Evolutionary conservation across 164 flowering plant species (phyloP).

Genomic region (Vitis rotundifolia): DNA sequence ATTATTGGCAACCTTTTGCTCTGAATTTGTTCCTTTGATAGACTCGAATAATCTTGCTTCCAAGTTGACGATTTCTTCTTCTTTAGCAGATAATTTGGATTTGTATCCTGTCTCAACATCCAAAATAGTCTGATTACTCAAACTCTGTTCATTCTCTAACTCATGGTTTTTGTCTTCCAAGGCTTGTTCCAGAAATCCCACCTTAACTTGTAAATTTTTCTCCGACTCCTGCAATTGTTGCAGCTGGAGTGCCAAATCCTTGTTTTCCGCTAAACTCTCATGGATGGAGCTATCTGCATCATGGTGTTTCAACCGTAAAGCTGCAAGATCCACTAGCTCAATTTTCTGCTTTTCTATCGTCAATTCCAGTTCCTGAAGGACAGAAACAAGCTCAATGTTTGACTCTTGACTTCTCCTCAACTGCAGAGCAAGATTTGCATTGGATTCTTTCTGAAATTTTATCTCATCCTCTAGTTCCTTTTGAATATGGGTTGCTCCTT

Average conservation of each 20-base stretch:
- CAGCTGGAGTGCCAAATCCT: conserved; percentile 31
- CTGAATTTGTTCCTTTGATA: conserved; percentile 14
- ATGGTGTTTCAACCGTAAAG: conserved; percentile 24
- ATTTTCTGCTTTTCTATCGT: conserved; percentile 66
- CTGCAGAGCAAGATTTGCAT: conserved; percentile 56
- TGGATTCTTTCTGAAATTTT: conserved; percentile 57
- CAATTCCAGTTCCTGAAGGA: conserved; percentile 85
- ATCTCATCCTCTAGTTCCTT: conserved; percentile 67
- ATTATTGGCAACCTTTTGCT: conserved; percentile 13
- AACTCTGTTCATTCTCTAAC: conserved; percentile 34
- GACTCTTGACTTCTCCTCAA: conserved; percentile 76
- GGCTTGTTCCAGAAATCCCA: conserved; percentile 43
- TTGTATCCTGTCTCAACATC: conserved; percentile 44
- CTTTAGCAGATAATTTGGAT: conserved; percentile 41
- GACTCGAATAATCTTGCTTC: conserved; percentile 43
- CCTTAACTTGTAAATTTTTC: conserved; percentile 36
- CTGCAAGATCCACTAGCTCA: conserved; percentile 60
- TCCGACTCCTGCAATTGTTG: conserved; percentile 52
- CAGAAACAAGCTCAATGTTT: conserved; percentile 77
- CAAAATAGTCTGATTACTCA: conserved; percentile 26
- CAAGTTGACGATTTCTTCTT: conserved; percentile 42
- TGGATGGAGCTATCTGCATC: conserved; percentile 22
- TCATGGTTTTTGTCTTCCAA: conserved; percentile 48
- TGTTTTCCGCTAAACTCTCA: conserved; percentile 22
- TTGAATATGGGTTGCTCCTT: conserved; percentile 25